Percentiles rank a stretch among this genome's conserved stretches.
Evolutionary conservation across 768 basidiomycete species (phyloP).

Genomic region (Mycena polygramma): DNA sequence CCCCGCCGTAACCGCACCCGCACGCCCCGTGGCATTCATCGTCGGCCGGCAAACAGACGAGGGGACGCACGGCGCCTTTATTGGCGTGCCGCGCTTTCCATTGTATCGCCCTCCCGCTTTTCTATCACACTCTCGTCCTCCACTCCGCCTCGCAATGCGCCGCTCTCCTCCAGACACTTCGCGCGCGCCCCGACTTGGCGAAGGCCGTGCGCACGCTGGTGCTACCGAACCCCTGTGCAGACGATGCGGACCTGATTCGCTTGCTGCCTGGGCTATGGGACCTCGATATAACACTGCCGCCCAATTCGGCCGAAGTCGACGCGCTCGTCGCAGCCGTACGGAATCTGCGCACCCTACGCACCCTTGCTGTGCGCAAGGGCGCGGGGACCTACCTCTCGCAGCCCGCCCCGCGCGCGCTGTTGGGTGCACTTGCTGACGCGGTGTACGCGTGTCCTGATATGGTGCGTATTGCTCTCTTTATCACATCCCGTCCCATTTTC

Average conservation of each 20-base stretch:
- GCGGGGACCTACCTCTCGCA: constrained; percentile 67
- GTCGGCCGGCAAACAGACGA: constrained; percentile 6
- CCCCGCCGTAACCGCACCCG: constrained; percentile 43
- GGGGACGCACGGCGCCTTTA: constrained; percentile 51
- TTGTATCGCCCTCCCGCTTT: constrained; percentile 55
- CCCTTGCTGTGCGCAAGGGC: constrained; percentile 68
- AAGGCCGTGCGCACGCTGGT: constrained; percentile 56
- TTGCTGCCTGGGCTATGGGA: constrained; percentile 29
- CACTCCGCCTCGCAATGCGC: constrained; percentile 54
- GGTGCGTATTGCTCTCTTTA: no score
- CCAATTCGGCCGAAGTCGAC: constrained; percentile 9
- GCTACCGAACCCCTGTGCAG: constrained; percentile 55
- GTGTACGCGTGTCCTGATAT: constrained; percentile 59
- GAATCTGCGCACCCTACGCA: constrained; percentile 49
- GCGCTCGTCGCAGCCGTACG: constrained; percentile 47
- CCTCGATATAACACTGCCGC: constrained; percentile 54
- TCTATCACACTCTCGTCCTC: constrained; percentile 56
- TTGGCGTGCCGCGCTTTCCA: no score
- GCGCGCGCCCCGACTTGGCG: constrained; percentile 52
- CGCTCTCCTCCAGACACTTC: constrained; percentile 55
- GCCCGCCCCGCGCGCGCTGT: constrained; percentile 57
- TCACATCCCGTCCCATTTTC: no score
- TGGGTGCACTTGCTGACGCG: constrained; percentile 60
- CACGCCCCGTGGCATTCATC: constrained; percentile 44
- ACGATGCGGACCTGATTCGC: constrained; percentile 54